Percentiles rank a stretch among this genome's conserved stretches.
Evolutionary conservation across 2,329 filamentous ascomycete species (phyloP).

Genomic region (Ophiostoma angusticollis): DNA sequence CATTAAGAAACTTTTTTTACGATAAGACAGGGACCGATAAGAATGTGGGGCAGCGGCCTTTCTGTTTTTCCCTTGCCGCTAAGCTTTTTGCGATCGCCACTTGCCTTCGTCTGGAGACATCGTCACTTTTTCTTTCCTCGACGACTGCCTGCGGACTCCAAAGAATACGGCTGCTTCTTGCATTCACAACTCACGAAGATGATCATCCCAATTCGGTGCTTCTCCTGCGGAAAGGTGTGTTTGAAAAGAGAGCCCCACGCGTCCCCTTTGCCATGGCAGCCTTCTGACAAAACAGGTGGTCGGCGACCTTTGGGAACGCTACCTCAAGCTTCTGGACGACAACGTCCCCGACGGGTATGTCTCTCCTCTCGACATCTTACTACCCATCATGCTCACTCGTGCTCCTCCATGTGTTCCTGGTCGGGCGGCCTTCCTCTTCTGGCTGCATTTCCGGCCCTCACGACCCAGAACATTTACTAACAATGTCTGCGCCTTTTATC

Average conservation of each 20-base stretch:
- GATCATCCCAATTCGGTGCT: conserved; percentile 98
- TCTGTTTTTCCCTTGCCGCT: conserved; percentile 10
- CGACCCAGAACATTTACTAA: not conserved
- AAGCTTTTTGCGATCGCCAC: conserved; percentile 7
- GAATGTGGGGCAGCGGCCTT: conserved; percentile 5
- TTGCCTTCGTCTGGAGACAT: too few relatives aligned
- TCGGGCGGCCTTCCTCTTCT: too few relatives aligned
- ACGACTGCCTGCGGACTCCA: not conserved
- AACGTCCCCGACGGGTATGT: conserved; percentile 61
- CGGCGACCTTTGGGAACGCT: conserved; percentile 94
- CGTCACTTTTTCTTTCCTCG: too few relatives aligned
- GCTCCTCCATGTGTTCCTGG: too few relatives aligned
- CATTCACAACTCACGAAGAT: conserved; percentile 34
- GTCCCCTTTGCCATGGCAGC: too few relatives aligned
- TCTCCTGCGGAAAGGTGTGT: conserved; percentile 93
- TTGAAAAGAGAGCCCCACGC: not conserved
- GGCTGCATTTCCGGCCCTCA: too few relatives aligned
- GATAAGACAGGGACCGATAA: conserved; percentile 14
- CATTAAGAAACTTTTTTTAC: conserved; percentile 10
- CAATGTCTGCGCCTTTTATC: conserved; percentile 2
- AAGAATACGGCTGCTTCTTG: not conserved
- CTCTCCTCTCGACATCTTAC: too few relatives aligned
- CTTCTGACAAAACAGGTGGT: conserved; percentile 56
- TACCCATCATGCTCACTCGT: too few relatives aligned
- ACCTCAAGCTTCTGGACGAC: conserved; percentile 76